phyloP scores from a whole-genome alignment of 75 land plant species.

The Pinus albicaulis region DNA sequence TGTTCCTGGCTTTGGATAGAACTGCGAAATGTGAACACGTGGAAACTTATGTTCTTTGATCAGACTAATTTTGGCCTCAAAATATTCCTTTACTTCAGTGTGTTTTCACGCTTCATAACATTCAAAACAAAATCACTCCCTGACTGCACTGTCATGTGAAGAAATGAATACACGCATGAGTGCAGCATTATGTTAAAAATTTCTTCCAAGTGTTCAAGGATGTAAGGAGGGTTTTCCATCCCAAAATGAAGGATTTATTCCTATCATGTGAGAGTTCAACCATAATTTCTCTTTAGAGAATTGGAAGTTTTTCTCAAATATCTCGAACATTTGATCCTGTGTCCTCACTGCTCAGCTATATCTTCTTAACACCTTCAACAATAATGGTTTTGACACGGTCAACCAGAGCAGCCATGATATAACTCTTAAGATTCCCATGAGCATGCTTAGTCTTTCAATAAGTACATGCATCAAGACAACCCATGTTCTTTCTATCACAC shows the following conservation, averaged over 20 bases:
- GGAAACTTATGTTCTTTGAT: no score
- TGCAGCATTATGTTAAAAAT: constrained; percentile 73
- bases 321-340: constrained; percentile 98
- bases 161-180: constrained; percentile 90
- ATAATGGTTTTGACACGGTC: constrained; percentile 76
- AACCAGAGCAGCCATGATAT: constrained; percentile 73
- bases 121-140: constrained; percentile 80
- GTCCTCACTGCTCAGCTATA: constrained; percentile 98
- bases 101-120: constrained; percentile 93
- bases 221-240: constrained; percentile 96
- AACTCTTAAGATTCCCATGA: constrained; percentile 94
- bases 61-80: no score
- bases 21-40: no score
- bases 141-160: constrained; percentile 96
- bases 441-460: constrained; percentile 99
- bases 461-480: constrained; percentile 96
- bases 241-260: constrained; percentile 91
- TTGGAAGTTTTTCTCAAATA: constrained; percentile 81
- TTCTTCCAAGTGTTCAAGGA: constrained; percentile 87
- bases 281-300: constrained; percentile 62
- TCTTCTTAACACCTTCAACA: constrained; percentile 84
- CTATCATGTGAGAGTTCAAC: constrained; percentile 79
- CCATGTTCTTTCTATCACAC: no score
- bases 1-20: no score
- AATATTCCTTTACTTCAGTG: no score